Evolutionary conservation across 495 filamentous ascomycete species (phyloP).

Genomic region (Penicillium steckii): DNA sequence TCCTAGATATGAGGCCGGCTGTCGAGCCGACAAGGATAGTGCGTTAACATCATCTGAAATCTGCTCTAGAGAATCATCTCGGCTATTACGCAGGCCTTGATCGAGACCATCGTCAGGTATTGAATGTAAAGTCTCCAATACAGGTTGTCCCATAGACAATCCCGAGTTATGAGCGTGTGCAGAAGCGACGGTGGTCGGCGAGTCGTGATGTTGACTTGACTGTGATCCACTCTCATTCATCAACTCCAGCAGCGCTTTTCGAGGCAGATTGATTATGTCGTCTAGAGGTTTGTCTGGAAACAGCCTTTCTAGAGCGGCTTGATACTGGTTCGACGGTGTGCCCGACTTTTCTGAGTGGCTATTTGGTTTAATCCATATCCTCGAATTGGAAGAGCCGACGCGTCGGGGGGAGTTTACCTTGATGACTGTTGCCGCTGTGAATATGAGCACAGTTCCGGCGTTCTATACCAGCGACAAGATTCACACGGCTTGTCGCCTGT

Average conservation of each 20-base stretch:
- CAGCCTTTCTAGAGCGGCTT: slow-evolving; percentile 10
- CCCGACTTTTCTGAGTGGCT: slow-evolving; percentile 8
- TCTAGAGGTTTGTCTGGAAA: slow-evolving; percentile 20
- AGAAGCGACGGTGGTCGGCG: slow-evolving; percentile 9
- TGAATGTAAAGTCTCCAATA: slow-evolving; percentile 18
- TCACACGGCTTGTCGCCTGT: slow-evolving; percentile 26
- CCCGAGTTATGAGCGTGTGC: slow-evolving; percentile 7
- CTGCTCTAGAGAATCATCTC: slow-evolving; percentile 6
- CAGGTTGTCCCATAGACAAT: slow-evolving; percentile 11
- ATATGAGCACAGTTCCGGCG: slow-evolving; percentile 14
- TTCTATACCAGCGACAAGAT: slow-evolving; percentile 27
- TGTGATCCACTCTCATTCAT: slow-evolving; percentile 4
- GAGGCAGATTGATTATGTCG: slow-evolving; percentile 13
- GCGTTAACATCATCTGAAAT: slow-evolving; percentile 68
- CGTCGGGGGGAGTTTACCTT: slow-evolving; percentile 9
- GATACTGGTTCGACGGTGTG: slow-evolving; percentile 5
- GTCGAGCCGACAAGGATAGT: slow-evolving; percentile 49
- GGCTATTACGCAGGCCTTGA: slow-evolving; percentile 1
- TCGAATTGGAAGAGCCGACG: neutral
- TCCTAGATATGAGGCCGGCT: slow-evolving; percentile 65
- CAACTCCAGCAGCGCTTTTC: slow-evolving; percentile 17
- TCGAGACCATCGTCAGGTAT: slow-evolving; percentile 17
- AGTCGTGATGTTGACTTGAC: slow-evolving; percentile 5
- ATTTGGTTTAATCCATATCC: slow-evolving; percentile 2
- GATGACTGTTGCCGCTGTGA: slow-evolving; percentile 8